Evolutionary conservation across 148 eudicot species (phyloP), one percentile per base, ranked within the genome.

Genomic region (Agrostemma githago): DNA sequence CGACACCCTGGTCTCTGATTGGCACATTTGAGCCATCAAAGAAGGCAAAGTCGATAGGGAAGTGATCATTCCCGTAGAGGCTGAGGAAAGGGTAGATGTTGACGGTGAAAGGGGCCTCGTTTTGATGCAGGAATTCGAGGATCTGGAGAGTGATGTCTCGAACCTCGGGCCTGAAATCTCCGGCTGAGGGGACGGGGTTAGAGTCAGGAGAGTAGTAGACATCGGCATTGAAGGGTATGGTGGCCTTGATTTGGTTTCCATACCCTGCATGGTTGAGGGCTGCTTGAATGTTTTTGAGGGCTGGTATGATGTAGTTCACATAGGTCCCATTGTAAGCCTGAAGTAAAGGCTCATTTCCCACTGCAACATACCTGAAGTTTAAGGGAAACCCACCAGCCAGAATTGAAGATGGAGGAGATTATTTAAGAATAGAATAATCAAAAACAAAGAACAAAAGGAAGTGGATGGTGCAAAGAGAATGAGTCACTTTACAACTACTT

Each of bases 41-140:
- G 69, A 92, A 96, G 5, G 97, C 97, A 58, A 71, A 89, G 42
- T 92, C 99, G 4, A 92, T 20, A 0, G 99, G 99, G 72, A 96
- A 96, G 81, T 90, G 81, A 16, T 76, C 72, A 64, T 92, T 89
- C 4, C 82, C 94, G 72, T 89, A 92, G 20, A 96, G 90, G 66
- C 96, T 89, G 8, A 96, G 85, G 76, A 92, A 96, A 26, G 99
- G 99, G 83, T 96, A 92, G 38, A 96, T 96, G 81, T 96, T 96
- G 72, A 96, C 97, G 0, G 97, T 93, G 56, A 96, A 92, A 3
- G 97, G 99, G 0, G 96, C 88, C 44, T 82, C 83, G 68, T 89
- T 86, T 5, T 87, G 78, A 34, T 84, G 74, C 5, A 96, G 88
- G 73, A 79, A 88, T 58, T 89, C 89, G 72, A 92, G 58, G 57